A percentile compares a stretch with the other conserved stretches of the same genome.
Conservation (phyloP, 140 eudicot genomes). For the Flaveria floridana region DNA sequence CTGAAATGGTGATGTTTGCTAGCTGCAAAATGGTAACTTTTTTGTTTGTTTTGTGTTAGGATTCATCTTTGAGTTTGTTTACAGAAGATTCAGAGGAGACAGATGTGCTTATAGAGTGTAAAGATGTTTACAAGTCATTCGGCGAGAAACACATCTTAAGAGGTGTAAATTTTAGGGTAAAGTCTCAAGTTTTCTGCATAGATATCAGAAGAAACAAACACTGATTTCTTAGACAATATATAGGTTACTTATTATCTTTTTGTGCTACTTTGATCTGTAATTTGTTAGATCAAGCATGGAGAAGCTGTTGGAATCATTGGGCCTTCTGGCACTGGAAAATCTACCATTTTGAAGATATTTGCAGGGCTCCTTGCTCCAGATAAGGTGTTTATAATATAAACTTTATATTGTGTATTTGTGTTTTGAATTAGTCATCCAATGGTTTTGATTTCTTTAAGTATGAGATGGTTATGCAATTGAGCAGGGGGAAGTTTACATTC, state of each 20-base stretch:
- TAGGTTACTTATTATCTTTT: neutral
- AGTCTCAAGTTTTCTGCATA: neutral
- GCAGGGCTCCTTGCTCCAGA: slow-evolving; percentile 99
- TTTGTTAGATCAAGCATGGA: slow-evolving; percentile 75
- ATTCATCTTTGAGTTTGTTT: slow-evolving; percentile 39
- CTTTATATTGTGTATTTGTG: neutral
- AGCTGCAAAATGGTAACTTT: neutral
- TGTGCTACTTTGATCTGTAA: neutral
- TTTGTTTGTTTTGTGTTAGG: slow-evolving; percentile 41
- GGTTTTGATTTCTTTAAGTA: neutral
- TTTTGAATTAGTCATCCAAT: neutral
- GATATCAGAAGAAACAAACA: neutral
- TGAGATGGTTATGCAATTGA: slow-evolving; percentile 23
- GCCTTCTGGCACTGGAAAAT: slow-evolving; percentile 99
- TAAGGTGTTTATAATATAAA: slow-evolving; percentile 47
- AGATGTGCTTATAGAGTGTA: slow-evolving; percentile 88
- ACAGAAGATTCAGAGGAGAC: slow-evolving; percentile 53
- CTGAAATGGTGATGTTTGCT: neutral
- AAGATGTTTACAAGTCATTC: slow-evolving; percentile 88
- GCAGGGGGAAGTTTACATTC: slow-evolving; percentile 87
- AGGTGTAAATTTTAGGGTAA: slow-evolving; percentile 93
- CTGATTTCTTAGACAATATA: neutral
- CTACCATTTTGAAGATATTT: slow-evolving; percentile 90
- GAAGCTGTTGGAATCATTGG: slow-evolving; percentile 98
- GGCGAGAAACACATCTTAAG: slow-evolving; percentile 90